These are phyloP conservation scores for Trichophyton rubrum DNA, from an alignment of 2,329 filamentous ascomycete species.

Conservation along the genomic window DNA sequence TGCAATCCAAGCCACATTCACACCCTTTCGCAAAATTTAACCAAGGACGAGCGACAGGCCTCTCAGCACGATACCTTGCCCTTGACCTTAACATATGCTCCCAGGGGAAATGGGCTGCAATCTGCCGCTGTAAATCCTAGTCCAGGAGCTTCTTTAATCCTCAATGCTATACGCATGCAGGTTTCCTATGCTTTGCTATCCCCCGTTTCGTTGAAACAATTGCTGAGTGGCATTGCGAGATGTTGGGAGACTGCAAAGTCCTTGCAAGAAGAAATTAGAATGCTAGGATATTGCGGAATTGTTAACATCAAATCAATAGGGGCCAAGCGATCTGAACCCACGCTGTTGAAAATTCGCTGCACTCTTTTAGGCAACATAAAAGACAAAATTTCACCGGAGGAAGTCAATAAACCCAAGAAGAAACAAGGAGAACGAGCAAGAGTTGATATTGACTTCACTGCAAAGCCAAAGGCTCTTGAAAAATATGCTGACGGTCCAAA, in stretches of 20 bases:
- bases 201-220: slow-evolving; percentile 24
- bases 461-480: slow-evolving; percentile 18
- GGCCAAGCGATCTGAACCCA: slow-evolving; percentile 13
- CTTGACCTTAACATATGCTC: slow-evolving; percentile 25
- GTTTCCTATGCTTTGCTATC: slow-evolving; percentile 26
- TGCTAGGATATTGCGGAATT: slow-evolving; percentile 35
- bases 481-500: slow-evolving; percentile 9
- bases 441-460: slow-evolving; percentile 31
- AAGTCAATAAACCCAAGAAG: background rate
- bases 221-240: slow-evolving; percentile 30
- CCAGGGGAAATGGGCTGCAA: slow-evolving; percentile 12
- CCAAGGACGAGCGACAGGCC: slow-evolving; percentile 16
- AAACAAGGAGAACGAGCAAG: slow-evolving; percentile 14
- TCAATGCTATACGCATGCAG: slow-evolving; percentile 31
- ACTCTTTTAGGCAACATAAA: slow-evolving; percentile 24
- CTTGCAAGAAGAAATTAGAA: slow-evolving; percentile 33
- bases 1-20: slow-evolving; percentile 31
- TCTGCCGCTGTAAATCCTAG: slow-evolving; percentile 16
- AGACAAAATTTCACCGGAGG: slow-evolving; percentile 12
- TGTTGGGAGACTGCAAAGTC: slow-evolving; percentile 32
- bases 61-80: slow-evolving; percentile 10
- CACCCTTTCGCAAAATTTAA: slow-evolving; percentile 15
- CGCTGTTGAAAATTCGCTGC: slow-evolving; percentile 25
- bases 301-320: slow-evolving; percentile 25
- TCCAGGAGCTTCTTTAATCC: slow-evolving; percentile 30